These are phyloP conservation scores for Torulaspora maleeae DNA, from an alignment of 805 yeast genomes.

Conservation along the genomic window DNA sequence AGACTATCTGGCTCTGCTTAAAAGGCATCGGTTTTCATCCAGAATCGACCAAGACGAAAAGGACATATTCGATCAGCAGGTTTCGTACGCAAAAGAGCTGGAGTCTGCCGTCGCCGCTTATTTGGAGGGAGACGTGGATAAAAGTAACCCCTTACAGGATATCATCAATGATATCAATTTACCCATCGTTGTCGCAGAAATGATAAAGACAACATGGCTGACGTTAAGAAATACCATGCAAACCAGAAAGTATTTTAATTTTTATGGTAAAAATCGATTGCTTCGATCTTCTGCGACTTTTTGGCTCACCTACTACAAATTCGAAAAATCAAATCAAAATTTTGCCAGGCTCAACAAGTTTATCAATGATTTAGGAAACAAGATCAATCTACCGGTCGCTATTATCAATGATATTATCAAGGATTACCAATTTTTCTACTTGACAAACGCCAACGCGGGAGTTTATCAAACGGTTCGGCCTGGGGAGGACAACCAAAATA, in stretches of 20 bases:
- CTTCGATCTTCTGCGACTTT: conserved; percentile 44
- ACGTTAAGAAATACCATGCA: conserved; percentile 31
- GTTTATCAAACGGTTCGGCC: conserved; percentile 20
- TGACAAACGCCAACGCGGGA: conserved; percentile 32
- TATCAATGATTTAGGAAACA: conserved; percentile 41
- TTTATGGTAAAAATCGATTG: conserved; percentile 24
- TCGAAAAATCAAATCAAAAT: conserved; percentile 45
- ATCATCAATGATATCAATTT: conserved; percentile 42
- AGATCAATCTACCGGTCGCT: conserved; percentile 46
- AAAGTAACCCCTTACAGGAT: conserved; percentile 27
- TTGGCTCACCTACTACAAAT: conserved; percentile 55
- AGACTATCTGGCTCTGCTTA: conserved; percentile 22
- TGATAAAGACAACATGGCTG: conserved; percentile 34
- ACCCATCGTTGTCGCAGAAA: conserved; percentile 36
- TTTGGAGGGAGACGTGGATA: conserved; percentile 22
- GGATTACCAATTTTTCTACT: conserved; percentile 36
- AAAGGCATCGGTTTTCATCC: conserved; percentile 23
- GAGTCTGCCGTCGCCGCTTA: conserved; percentile 22
- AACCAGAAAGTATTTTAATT: conserved; percentile 32
- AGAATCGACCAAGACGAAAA: conserved; percentile 18
- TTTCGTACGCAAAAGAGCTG: conserved; percentile 22
- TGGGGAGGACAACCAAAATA: background rate
- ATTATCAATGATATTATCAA: conserved; percentile 42
- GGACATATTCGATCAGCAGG: conserved; percentile 23
- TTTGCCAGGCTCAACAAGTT: conserved; percentile 43